Conservation (phyloP, 2,329 filamentous ascomycete species). For the Fusarium sp. region DNA sequence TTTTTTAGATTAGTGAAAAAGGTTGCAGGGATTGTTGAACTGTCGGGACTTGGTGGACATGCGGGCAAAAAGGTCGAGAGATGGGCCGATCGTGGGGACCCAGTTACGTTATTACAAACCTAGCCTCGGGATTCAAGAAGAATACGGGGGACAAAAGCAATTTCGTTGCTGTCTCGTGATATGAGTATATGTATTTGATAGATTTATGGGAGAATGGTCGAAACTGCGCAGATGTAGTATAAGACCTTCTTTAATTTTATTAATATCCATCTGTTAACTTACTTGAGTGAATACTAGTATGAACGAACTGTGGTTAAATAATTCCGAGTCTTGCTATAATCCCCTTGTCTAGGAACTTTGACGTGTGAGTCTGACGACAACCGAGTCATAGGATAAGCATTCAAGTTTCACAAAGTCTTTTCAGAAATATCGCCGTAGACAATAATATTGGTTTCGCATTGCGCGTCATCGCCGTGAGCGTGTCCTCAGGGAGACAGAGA, state of each 20-base stretch:
- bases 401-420: constrained; percentile 11
- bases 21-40: constrained; percentile 24
- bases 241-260: too few species aligned
- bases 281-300: too few species aligned
- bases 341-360: constrained; percentile 19
- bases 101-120: constrained; percentile 10
- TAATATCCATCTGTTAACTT: too few species aligned
- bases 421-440: background rate
- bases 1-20: constrained; percentile 17
- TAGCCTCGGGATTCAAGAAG: too few species aligned
- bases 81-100: constrained; percentile 41
- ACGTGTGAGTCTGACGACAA: constrained; percentile 33
- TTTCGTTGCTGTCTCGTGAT: too few species aligned
- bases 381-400: constrained; percentile 35
- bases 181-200: too few species aligned
- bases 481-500: background rate
- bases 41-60: constrained; percentile 17
- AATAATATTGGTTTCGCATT: background rate
- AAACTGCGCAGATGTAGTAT: too few species aligned
- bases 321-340: too few species aligned
- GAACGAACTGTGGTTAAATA: too few species aligned
- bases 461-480: background rate
- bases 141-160: too few species aligned
- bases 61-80: constrained; percentile 5
- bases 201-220: too few species aligned